These are phyloP conservation scores for Beauveria australis DNA, from an alignment of 2,329 filamentous ascomycete species.

Conservation along the genomic window DNA sequence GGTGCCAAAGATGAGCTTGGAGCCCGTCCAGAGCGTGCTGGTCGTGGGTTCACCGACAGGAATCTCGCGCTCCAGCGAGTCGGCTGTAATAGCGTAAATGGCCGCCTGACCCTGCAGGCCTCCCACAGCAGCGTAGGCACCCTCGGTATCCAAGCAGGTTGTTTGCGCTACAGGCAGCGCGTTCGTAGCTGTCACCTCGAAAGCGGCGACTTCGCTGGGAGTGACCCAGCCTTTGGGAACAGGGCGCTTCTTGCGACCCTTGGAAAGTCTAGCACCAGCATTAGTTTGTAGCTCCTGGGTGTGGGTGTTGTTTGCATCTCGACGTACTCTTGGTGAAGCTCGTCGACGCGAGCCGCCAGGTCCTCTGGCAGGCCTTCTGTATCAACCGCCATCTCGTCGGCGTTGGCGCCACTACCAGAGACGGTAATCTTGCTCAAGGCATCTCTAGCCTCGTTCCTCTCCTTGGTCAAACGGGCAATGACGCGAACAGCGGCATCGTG, in stretches of 20 bases:
- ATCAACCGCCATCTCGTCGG: conserved; percentile 92
- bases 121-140: conserved; percentile 63
- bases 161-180: conserved; percentile 39
- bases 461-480: conserved; percentile 81
- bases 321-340: conserved; percentile 69
- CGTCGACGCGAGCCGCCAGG: conserved; percentile 65
- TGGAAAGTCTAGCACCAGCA: conserved; percentile 59
- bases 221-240: conserved; percentile 81
- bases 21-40: conserved; percentile 53
- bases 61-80: conserved; percentile 59
- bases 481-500: conserved; percentile 95
- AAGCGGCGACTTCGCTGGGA: conserved; percentile 54
- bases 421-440: conserved; percentile 81
- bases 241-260: conserved; percentile 81
- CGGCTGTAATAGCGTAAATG: conserved; percentile 64
- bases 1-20: conserved; percentile 64
- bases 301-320: neutral
- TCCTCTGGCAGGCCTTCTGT: conserved; percentile 65
- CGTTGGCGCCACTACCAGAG: conserved; percentile 46
- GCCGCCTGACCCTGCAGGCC: conserved; percentile 67
- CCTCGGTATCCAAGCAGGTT: conserved; percentile 42
- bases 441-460: conserved; percentile 86
- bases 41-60: conserved; percentile 62
- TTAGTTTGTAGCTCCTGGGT: conserved; percentile 1
- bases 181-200: conserved; percentile 37